phyloP scores from a whole-genome alignment of 1,284 basidiomycete genomes.

The Malassezia vespertilionis region DNA sequence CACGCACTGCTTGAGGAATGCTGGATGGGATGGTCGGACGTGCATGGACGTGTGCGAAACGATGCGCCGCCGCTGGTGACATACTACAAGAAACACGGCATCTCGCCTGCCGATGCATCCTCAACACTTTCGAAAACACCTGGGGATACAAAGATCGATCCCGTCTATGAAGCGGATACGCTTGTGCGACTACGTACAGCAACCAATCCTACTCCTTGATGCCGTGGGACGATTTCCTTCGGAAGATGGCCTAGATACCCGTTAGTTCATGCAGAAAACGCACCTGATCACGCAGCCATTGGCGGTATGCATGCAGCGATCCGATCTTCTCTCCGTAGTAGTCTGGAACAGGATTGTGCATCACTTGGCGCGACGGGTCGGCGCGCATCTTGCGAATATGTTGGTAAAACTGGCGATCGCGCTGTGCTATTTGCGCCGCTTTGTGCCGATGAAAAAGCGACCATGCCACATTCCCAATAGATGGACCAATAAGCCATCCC shows the following conservation, averaged over 20 bases:
- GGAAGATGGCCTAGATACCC: slow-evolving; percentile 25
- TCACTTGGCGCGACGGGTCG: slow-evolving; percentile 34
- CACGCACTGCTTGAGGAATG: slow-evolving; percentile 28
- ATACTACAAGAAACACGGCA: not conserved
- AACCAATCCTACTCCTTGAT: slow-evolving; percentile 22
- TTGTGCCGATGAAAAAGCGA: slow-evolving; percentile 27
- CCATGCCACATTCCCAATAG: slow-evolving; percentile 34
- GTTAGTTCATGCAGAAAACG: slow-evolving; percentile 2
- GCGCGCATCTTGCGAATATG: slow-evolving; percentile 35
- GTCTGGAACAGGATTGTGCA: slow-evolving; percentile 43
- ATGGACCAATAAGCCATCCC: slow-evolving; percentile 40
- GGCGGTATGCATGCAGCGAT: slow-evolving; percentile 36
- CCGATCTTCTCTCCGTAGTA: slow-evolving; percentile 45
- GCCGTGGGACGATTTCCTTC: slow-evolving; percentile 38
- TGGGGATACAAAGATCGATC: not conserved
- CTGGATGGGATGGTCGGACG: slow-evolving; percentile 34
- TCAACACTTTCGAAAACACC: not conserved
- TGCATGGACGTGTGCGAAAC: not conserved
- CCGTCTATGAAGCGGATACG: slow-evolving; percentile 13
- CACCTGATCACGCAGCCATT: slow-evolving; percentile 43
- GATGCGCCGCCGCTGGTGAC: slow-evolving; percentile 2
- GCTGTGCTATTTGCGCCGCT: slow-evolving; percentile 27
- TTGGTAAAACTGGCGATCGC: slow-evolving; percentile 38
- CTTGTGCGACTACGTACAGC: slow-evolving; percentile 8
- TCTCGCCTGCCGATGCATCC: not conserved